Conservation (phyloP, 169 alveolate species). For the Perkinsus olseni region DNA sequence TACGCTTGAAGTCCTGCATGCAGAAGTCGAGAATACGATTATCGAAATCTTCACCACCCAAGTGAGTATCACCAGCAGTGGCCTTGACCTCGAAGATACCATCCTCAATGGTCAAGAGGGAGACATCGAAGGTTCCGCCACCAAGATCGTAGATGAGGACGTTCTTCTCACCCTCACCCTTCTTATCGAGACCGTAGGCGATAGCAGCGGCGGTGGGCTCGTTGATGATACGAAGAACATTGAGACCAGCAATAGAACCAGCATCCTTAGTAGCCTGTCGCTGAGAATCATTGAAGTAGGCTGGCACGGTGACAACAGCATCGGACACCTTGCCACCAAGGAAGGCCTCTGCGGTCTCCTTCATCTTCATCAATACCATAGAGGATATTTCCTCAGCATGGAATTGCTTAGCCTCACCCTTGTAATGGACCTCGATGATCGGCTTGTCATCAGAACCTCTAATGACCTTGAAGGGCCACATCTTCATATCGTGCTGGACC, state of each 20-base stretch:
- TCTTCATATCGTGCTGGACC: slow-evolving; percentile 77
- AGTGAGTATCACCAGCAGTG: slow-evolving; percentile 97
- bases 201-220: slow-evolving; percentile 98
- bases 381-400: slow-evolving; percentile 91
- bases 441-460: slow-evolving; percentile 75
- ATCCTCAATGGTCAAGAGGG: slow-evolving; percentile 89
- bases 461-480: slow-evolving; percentile 81
- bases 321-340: slow-evolving; percentile 83
- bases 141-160: slow-evolving; percentile 95
- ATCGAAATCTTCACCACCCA: slow-evolving; percentile 99
- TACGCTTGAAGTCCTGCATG: slow-evolving; percentile 86
- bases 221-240: slow-evolving; percentile 88
- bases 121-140: slow-evolving; percentile 98
- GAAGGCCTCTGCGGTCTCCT: slow-evolving; percentile 94
- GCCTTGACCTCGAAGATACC: slow-evolving; percentile 96
- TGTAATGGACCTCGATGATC: slow-evolving; percentile 64
- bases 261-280: slow-evolving; percentile 94
- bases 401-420: slow-evolving; percentile 80
- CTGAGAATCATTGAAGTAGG: slow-evolving; percentile 93
- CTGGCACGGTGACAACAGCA: slow-evolving; percentile 99
- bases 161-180: slow-evolving; percentile 73
- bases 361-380: slow-evolving; percentile 91
- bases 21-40: slow-evolving; percentile 89
- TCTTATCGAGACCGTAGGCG: slow-evolving; percentile 92
- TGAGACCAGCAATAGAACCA: slow-evolving; percentile 91